Evolutionary conservation across 1,284 basidiomycete species (phyloP), one percentile per base, ranked within the genome.

Genomic region (Vanrija pseudolonga): DNA sequence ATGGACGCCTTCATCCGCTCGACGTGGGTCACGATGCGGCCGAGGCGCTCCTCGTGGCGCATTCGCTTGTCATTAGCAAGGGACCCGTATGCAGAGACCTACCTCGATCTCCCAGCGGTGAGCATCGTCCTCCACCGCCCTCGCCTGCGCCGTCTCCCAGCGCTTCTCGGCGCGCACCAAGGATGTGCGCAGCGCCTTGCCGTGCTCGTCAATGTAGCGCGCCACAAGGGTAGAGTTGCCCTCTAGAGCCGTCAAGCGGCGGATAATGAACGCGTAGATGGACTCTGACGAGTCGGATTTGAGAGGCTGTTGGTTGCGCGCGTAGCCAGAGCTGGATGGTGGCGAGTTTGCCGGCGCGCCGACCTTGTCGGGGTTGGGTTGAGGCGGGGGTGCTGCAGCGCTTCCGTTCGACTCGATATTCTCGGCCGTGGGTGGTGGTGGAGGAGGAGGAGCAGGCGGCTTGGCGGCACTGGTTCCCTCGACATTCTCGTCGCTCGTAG

Each of bases 201-300:
- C 88, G 71, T 96, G 94, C 68, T 95, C 91, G 67, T 95, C 91
- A 22, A 96, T 86, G 71, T 96, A 98, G 18, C 86, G 82, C 47
- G 87, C 83, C 50, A 91, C 88, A 1, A 98, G 79, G 0, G 90
- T 92, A 40, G 91, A 88, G 67, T 96, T 96, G 7, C 83, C 82
- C 71, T 98, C 95, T 5, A 98, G 82, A 6, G 85, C 84, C 6
- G 83, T 84, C 14, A 98, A 82, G 2, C 93, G 86, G 61, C 97
- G 95, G 84, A 93, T 93, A 65, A 98, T 98, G 11, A 88, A 90
- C 11, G 92, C 87, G 68, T 96, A 98, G 66, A 98, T 95, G 0
- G 91, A 95, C 74, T 98, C 93, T n/a, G 90, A 89, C 3, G 84
- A 82, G 24, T 82, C 77, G 4, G 73, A 60, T 8, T 65, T 67